Percentiles rank a stretch among this genome's conserved stretches.
Conservation (phyloP, 1,284 basidiomycete species). For the Boletellus deceptivus region DNA sequence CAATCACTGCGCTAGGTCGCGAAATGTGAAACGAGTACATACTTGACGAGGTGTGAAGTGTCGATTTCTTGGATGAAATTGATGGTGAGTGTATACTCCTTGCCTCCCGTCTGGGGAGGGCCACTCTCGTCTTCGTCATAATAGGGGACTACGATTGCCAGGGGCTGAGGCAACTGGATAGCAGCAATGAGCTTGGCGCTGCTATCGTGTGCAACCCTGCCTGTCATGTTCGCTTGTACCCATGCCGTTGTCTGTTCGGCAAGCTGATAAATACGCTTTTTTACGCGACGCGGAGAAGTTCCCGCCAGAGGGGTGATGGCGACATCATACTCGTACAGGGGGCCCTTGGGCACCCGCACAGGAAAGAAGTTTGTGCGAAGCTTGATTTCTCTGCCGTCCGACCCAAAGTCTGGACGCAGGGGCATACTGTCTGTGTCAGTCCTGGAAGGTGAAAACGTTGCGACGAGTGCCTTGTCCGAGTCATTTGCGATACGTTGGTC, state of each 20-base stretch:
- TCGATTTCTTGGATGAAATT: slow-evolving; percentile 59
- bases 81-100: slow-evolving; percentile 63
- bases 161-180: slow-evolving; percentile 53
- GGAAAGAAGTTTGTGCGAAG: slow-evolving; percentile 77
- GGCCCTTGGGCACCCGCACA: slow-evolving; percentile 57
- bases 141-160: slow-evolving; percentile 54
- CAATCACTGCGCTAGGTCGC: slow-evolving; percentile 1
- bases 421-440: slow-evolving; percentile 52
- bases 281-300: slow-evolving; percentile 53
- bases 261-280: slow-evolving; percentile 67
- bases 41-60: slow-evolving; percentile 56
- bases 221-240: slow-evolving; percentile 48
- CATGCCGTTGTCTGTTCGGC: slow-evolving; percentile 62
- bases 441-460: slow-evolving; percentile 43
- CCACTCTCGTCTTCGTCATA: slow-evolving; percentile 65
- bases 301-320: slow-evolving; percentile 53
- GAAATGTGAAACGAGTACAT: slow-evolving; percentile 4
- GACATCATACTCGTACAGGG: slow-evolving; percentile 69
- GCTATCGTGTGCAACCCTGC: slow-evolving; percentile 66
- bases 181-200: slow-evolving; percentile 63
- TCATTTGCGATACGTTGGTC: slow-evolving; percentile 59
- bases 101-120: slow-evolving; percentile 41
- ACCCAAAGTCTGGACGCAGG: slow-evolving; percentile 66
- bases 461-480: slow-evolving; percentile 57
- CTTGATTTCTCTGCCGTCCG: slow-evolving; percentile 53